Conservation (phyloP, 345 rosid species). For the Eucalyptus pauciflora region DNA sequence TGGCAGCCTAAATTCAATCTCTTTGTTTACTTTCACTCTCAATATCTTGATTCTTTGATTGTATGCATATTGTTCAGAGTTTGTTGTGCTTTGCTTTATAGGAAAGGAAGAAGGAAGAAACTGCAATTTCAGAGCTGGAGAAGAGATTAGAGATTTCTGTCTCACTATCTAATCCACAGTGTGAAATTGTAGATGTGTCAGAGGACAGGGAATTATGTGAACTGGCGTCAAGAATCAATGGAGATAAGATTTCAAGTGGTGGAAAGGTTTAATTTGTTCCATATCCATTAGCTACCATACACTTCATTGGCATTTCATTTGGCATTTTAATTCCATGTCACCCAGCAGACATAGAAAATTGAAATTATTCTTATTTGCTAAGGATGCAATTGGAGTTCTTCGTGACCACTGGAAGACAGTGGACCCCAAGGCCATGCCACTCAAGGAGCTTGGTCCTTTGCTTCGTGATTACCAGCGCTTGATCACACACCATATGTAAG, state of each 20-base stretch:
- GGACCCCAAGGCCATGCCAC: slow-evolving; percentile 35
- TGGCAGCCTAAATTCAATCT: neutral
- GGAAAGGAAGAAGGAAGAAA: slow-evolving; percentile 46
- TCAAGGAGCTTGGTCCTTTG: slow-evolving; percentile 77
- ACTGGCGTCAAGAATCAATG: slow-evolving; percentile 43
- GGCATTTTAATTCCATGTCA: neutral
- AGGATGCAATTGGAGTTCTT: slow-evolving; percentile 46
- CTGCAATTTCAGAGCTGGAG: slow-evolving; percentile 44
- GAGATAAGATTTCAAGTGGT: slow-evolving; percentile 20
- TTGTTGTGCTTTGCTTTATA: slow-evolving; percentile 2
- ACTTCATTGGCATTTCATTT: neutral
- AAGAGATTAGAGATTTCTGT: slow-evolving; percentile 50
- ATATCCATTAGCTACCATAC: neutral
- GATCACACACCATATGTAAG: slow-evolving; percentile 53
- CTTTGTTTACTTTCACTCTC: neutral
- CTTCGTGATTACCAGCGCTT: slow-evolving; percentile 86
- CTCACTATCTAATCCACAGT: slow-evolving; percentile 18
- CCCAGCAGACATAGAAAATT: neutral
- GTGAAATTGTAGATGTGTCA: slow-evolving; percentile 45
- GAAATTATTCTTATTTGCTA: neutral
- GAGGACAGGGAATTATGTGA: slow-evolving; percentile 76
- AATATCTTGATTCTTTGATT: neutral
- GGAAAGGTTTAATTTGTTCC: slow-evolving; percentile 25
- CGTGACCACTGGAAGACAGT: slow-evolving; percentile 77
- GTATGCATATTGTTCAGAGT: neutral